Percentiles rank a stretch among this genome's conserved stretches.
Evolutionary conservation across 495 filamentous ascomycete genomes (phyloP).

Genomic region (Neurospora cerealis): DNA sequence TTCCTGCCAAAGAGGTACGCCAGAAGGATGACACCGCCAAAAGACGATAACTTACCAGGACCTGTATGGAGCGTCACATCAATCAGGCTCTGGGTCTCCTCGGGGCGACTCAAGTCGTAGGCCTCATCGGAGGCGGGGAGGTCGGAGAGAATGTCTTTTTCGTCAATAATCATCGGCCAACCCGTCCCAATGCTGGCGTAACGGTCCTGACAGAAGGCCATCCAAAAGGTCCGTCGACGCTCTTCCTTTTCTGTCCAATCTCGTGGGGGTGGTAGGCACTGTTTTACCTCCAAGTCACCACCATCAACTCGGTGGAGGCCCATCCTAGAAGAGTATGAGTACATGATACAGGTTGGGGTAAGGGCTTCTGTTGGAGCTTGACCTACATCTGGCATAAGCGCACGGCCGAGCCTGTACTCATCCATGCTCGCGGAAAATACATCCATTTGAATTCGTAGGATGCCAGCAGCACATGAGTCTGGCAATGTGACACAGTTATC

Average conservation of each 20-base stretch:
- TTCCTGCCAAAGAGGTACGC: slow-evolving; percentile 91
- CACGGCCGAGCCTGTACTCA: slow-evolving; percentile 72
- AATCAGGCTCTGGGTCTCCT: slow-evolving; percentile 54
- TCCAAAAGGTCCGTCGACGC: slow-evolving; percentile 86
- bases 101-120: slow-evolving; percentile 69
- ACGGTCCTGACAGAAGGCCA: slow-evolving; percentile 79
- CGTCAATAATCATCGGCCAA: slow-evolving; percentile 92
- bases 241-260: slow-evolving; percentile 96
- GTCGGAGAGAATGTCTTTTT: slow-evolving; percentile 82
- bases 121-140: slow-evolving; percentile 78
- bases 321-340: slow-evolving; percentile 42
- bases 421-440: slow-evolving; percentile 95
- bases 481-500: slow-evolving; percentile 70
- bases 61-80: slow-evolving; percentile 67
- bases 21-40: slow-evolving; percentile 74
- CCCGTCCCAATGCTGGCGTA: slow-evolving; percentile 96
- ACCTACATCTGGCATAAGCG: slow-evolving; percentile 68
- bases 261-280: slow-evolving; percentile 70
- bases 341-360: neutral
- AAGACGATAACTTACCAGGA: slow-evolving; percentile 60
- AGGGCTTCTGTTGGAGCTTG: neutral
- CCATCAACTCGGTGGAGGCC: slow-evolving; percentile 86
- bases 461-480: slow-evolving; percentile 70
- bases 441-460: slow-evolving; percentile 95
- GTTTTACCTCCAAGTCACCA: slow-evolving; percentile 80